Evolutionary conservation across 805 yeast species (phyloP), one percentile per base, ranked within the genome.

Genomic region (Kregervanrija fluxuum): DNA sequence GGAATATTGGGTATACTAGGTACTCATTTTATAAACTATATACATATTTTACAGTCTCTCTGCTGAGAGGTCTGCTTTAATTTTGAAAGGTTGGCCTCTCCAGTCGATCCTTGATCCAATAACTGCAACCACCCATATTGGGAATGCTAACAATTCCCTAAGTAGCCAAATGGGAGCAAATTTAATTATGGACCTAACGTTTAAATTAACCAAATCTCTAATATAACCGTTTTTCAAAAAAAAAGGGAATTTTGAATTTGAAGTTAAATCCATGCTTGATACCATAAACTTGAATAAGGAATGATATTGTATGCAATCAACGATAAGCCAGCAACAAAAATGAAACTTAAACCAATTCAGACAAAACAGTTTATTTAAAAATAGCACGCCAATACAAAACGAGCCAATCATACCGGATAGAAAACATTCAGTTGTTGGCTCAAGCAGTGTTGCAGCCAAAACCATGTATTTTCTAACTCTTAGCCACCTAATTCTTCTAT

Each of bases 381-480:
- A 65, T 13, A 82, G 44, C 2, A 69, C 66, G 8, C 81, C 71
- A 1, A 79, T 52, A 3, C 81, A 82, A 57, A 70, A 76, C 0
- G 82, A 67, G 5, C 95, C 95, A 58, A 77, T 75, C 0, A 73
- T 15, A 0, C 91, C 93, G 52, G 81, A 73, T 3, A 86, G 60
- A 2, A 88, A 49, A 38, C 83, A 75, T 60, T 88, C 96, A 0
- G 96, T 88, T 6, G 90, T 75, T 3, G 96, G 96, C 57, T 88
- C 96, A 28, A 87, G 67, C 41, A 88, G 59, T 0, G 96, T 88
- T 1, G 96, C 96, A 11, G 79, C 79, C 30, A 82, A 65, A 3
- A 88, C 96, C 95, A 88, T 87, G 59, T 85, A 86, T 56, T 83
- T 85, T 32, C 96, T 68, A 11, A 87, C 95, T 37, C 96, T 69